Base-by-base conservation (phyloP, 2,329 filamentous ascomycete species). In the Parascedosporium putredinis region DNA sequence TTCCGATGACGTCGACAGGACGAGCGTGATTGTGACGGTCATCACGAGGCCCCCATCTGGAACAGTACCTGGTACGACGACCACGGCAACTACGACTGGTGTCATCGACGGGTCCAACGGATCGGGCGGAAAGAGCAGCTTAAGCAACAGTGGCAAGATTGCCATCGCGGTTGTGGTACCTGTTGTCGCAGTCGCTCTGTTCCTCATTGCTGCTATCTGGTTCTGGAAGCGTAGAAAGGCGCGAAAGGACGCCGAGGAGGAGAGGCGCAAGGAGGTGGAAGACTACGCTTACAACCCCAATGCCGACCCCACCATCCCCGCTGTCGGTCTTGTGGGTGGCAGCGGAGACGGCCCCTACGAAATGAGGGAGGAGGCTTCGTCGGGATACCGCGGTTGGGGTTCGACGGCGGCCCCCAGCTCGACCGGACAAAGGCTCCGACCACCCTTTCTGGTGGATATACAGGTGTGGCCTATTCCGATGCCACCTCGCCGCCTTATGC, bases 261-360 rank as follows among this genome's bases (percentile, higher is more conserved):
- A 90, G 59, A 81, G 93, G 47, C 81, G 90, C 55, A 96, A 96
- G 70, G 93, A 98, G 67, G 89, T 96, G 9, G 91, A 97, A 64
- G 93, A 97, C 62, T 97, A 97, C 64, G 84, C 86, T 27, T 97
- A 90, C 73, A 97, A 97, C 65, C 93, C 93, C n/a, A 97, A 97
- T 67, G 84, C 89, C 53, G 90, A 96, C 62, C 88, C 90, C 1
- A 88, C 86, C 1, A 73, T 95, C 10, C 77, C 69, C 5, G 69
- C 70, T 9, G 64, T 77, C 10, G 72, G 67, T 10, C 62, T 65
- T 34, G 62, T 62, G 31, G 61, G 60, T 5, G 27, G n/a, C 7
- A 12, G 27, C 27, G 27, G 27, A 31, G 79, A 76, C 49, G 76
- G 75, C 49, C 69, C 76, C 38, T 81, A 81, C 57, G 82, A 91